Evolutionary conservation across 1,284 basidiomycete species (phyloP).

Genomic region (Microbotryomycetes sp.): DNA sequence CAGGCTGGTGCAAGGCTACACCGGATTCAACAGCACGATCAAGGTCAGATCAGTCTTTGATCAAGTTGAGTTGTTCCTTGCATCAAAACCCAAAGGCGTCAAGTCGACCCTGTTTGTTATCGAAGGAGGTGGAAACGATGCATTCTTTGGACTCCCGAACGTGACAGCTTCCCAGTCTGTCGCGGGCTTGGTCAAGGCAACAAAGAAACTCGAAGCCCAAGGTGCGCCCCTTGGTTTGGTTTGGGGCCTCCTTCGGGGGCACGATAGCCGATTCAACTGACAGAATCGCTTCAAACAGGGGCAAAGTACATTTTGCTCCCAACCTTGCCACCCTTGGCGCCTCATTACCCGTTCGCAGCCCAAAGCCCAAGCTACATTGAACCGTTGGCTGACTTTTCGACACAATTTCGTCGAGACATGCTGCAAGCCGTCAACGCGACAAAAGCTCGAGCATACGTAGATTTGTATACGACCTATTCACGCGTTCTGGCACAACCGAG

Average conservation of each 20-base stretch:
- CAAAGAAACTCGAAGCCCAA: not conserved
- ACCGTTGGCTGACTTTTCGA: not conserved
- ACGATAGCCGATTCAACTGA: not conserved
- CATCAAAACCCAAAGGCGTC: not conserved
- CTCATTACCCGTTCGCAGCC: conserved; percentile 5
- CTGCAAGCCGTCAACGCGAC: not conserved
- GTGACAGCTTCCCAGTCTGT: not conserved
- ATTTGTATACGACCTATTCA: not conserved
- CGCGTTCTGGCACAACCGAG: not conserved
- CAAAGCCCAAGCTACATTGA: not conserved
- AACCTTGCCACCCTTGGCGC: not conserved
- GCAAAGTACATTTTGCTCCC: conserved; percentile 9
- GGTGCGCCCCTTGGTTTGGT: too few relatives aligned
- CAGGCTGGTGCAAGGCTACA: conserved; percentile 8
- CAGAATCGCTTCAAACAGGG: not conserved
- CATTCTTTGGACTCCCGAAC: not conserved
- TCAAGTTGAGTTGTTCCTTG: not conserved
- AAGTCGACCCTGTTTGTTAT: conserved; percentile 2
- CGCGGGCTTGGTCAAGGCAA: not conserved
- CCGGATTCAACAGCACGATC: not conserved
- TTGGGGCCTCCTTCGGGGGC: too few relatives aligned
- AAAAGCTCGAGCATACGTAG: not conserved
- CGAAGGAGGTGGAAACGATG: conserved; percentile 13
- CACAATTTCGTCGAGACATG: not conserved
- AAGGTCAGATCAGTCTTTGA: not conserved